Evolutionary conservation across 257 asterid genomes (phyloP), one percentile per base, ranked within the genome.

Genomic region (Jaltomata sinuosa): DNA sequence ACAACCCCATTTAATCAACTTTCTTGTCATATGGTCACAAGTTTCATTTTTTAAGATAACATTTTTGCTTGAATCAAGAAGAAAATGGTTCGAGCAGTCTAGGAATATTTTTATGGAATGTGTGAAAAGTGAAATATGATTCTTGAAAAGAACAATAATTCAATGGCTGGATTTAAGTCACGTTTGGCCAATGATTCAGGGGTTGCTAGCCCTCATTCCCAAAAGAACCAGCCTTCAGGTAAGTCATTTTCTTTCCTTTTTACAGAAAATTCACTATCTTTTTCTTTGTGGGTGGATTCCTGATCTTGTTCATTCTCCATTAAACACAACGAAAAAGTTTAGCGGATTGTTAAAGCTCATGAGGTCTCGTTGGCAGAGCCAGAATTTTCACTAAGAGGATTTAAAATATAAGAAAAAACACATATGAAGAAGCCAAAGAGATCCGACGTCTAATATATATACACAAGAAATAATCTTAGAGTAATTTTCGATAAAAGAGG

Each of bases 101-200:
- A 88, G 85, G 95, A 84, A 72, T 93, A 92, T 47, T 54, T 79
- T 64, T 88, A 88, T 65, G 69, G 91, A 88, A 90, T 88, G 85
- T 34, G 84, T 45, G 74, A 87, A 65, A 49, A 38, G 34, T 55
- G 84, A 57, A 79, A 8, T 50, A 79, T 85, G 85, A 79, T 53
- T 8, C 83, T 68, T 19, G 88, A 87, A 4, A 53, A 59, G 21
- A 72, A 36, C 8, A 34, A 55, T 31, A 77, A 77, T 77, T 77
- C 27, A 6, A 64, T 14, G 42, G 64, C 61, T 57, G 83, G 19
- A 19, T 27, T 47, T n/a, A 88, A 74, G 81, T 87, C 89, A 18
- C 86, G 85, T 4, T 77, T 82, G 38, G 50, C 84, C 1, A 71
- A 62, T 27, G 85, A 86, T 59, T 85, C 87, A 64, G 83, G 59